A percentile compares a stretch with the other conserved stretches of the same genome.
Evolutionary conservation across 1,284 basidiomycete species (phyloP).

Genomic region (Rhodotorula sp.): DNA sequence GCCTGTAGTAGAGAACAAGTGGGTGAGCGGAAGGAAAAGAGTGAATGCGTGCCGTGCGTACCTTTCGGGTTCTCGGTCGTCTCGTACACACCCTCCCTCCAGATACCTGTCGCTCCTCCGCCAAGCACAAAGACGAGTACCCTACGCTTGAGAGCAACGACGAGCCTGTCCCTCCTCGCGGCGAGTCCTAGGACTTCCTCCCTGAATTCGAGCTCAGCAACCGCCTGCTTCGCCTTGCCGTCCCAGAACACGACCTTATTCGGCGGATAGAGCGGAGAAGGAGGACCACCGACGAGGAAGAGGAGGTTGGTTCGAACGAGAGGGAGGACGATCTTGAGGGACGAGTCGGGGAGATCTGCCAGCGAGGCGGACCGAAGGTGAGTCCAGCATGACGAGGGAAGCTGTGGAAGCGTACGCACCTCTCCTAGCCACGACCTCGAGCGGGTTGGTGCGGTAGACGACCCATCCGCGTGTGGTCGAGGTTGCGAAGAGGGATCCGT

Average conservation of each 20-base stretch:
- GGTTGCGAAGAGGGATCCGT: constrained; percentile 74
- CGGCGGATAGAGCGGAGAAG: constrained; percentile 84
- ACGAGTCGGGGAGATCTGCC: constrained; percentile 26
- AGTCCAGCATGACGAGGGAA: background rate
- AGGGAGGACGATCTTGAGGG: constrained; percentile 67
- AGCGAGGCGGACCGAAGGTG: background rate
- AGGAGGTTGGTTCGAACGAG: constrained; percentile 79
- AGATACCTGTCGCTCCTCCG: constrained; percentile 46
- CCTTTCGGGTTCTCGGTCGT: constrained; percentile 84
- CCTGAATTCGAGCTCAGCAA: constrained; percentile 87
- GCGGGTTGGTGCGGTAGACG: constrained; percentile 75
- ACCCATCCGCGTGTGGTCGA: constrained; percentile 82
- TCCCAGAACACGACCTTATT: constrained; percentile 94
- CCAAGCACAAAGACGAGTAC: constrained; percentile 65
- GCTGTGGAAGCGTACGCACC: constrained; percentile 54
- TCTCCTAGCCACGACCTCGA: constrained; percentile 72
- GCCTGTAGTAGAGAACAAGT: constrained; percentile 55
- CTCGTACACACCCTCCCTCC: constrained; percentile 75
- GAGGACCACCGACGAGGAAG: constrained; percentile 84
- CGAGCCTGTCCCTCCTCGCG: constrained; percentile 75
- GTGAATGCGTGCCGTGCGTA: constrained; percentile 45
- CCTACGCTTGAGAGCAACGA: constrained; percentile 73
- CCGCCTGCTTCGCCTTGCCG: constrained; percentile 67
- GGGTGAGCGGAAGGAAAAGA: background rate
- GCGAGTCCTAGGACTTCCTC: constrained; percentile 78